Conservation (phyloP, 2,329 filamentous ascomycete species). For the Microcera coccophila region DNA sequence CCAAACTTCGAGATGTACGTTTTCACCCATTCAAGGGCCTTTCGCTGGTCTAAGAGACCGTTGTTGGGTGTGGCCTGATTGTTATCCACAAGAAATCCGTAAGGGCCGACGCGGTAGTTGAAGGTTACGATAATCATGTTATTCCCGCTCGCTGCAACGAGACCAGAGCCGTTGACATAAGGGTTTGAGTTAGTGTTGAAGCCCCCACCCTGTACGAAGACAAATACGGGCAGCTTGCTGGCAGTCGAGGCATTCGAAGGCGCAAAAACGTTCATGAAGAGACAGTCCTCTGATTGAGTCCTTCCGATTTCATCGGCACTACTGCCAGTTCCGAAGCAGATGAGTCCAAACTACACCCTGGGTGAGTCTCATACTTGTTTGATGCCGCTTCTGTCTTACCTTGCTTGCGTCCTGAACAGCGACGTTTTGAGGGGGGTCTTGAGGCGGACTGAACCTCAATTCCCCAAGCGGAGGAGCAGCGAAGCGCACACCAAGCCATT, state of each 20-base stretch:
- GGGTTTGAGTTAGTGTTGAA: constrained; percentile 49
- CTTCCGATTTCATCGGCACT: constrained; percentile 18
- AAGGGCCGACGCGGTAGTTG: constrained; percentile 73
- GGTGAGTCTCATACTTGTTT: background rate
- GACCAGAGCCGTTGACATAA: constrained; percentile 56
- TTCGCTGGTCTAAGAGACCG: constrained; percentile 66
- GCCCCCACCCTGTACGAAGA: constrained; percentile 57
- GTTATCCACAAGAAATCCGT: constrained; percentile 64
- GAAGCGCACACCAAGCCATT: constrained; percentile 74
- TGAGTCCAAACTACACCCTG: constrained; percentile 19
- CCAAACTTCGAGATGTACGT: constrained; percentile 64
- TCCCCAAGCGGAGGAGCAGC: constrained; percentile 64
- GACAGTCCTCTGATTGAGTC: constrained; percentile 58
- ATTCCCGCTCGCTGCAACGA: constrained; percentile 55
- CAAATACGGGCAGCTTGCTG: constrained; percentile 60
- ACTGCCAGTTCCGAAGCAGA: constrained; percentile 31
- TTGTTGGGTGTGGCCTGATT: constrained; percentile 60
- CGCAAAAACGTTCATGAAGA: constrained; percentile 63
- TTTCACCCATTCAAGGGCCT: constrained; percentile 67
- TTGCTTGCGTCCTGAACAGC: constrained; percentile 51
- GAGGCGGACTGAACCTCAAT: constrained; percentile 63
- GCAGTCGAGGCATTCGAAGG: constrained; percentile 47
- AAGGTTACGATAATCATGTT: constrained; percentile 66
- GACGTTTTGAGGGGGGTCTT: constrained; percentile 51
- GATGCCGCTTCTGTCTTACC: constrained; percentile 33